Evolutionary conservation across 768 basidiomycete genomes (phyloP).

Genomic region (Leccinum broughii): DNA sequence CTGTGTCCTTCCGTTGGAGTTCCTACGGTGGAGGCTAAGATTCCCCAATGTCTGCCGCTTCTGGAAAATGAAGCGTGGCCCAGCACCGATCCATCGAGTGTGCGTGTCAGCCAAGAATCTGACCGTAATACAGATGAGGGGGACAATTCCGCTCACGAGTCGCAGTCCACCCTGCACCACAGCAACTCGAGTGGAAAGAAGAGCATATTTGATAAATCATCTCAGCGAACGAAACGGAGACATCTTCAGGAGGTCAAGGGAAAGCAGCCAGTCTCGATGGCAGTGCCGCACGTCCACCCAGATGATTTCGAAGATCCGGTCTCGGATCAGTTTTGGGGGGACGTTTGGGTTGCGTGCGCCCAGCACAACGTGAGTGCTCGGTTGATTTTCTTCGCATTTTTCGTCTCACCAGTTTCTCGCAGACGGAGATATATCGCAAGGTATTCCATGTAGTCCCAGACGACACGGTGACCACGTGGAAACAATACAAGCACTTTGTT

Average conservation of each 20-base stretch:
- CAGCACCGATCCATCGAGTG: constrained; percentile 29
- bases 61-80: constrained; percentile 32
- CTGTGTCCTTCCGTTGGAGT: too few species aligned
- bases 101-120: constrained; percentile 16
- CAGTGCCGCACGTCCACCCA: too few species aligned
- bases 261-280: too few species aligned
- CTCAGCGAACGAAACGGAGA: too few species aligned
- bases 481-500: constrained; percentile 88
- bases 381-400: background rate
- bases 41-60: constrained; percentile 21
- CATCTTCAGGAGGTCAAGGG: too few species aligned
- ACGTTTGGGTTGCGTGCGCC: constrained; percentile 85
- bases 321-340: constrained; percentile 83
- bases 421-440: constrained; percentile 96
- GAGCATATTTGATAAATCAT: too few species aligned
- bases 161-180: too few species aligned
- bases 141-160: too few species aligned
- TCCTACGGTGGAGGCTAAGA: too few species aligned
- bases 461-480: constrained; percentile 92
- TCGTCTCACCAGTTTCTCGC: constrained; percentile 8
- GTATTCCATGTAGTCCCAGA: constrained; percentile 95
- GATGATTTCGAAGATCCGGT: constrained; percentile 89
- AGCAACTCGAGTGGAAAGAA: too few species aligned
- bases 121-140: constrained; percentile 19
- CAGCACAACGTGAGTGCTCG: constrained; percentile 74